These are phyloP conservation scores for Aeschynomene evenia DNA, from an alignment of 306 rosid genomes.

Conservation along the genomic window DNA sequence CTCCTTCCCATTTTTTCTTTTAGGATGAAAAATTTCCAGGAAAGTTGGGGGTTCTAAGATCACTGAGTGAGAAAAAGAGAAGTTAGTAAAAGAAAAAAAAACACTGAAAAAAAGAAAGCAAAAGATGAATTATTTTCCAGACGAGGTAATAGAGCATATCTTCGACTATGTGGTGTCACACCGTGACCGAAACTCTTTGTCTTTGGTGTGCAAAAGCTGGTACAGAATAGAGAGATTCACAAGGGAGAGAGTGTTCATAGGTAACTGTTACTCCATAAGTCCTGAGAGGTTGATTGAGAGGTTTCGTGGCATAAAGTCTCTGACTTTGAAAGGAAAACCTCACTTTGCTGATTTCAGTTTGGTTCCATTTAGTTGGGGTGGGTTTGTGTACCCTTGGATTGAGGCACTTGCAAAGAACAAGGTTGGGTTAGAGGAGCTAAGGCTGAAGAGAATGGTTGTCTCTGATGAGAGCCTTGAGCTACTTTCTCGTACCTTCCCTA, in stretches of 20 bases:
- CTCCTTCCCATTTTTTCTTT: background rate
- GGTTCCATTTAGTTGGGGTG: constrained; percentile 93
- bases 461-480: constrained; percentile 82
- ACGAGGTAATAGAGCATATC: constrained; percentile 86
- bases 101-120: background rate
- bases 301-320: constrained; percentile 64
- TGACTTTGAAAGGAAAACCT: constrained; percentile 90
- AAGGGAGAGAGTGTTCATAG: constrained; percentile 68
- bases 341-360: constrained; percentile 95
- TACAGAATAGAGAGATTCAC: constrained; percentile 71
- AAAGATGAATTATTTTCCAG: constrained; percentile 88
- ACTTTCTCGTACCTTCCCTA: constrained; percentile 69
- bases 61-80: constrained; percentile 17
- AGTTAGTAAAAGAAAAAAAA: background rate
- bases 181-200: constrained; percentile 74
- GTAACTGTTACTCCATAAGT: constrained; percentile 82
- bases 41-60: constrained; percentile 25
- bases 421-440: constrained; percentile 74
- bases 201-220: constrained; percentile 90
- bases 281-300: constrained; percentile 72
- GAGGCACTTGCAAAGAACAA: constrained; percentile 53
- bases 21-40: constrained; percentile 30
- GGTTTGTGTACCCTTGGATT: constrained; percentile 76
- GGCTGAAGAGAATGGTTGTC: constrained; percentile 87
- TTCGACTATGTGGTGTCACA: constrained; percentile 72